Conservation (phyloP, 768 basidiomycete species). For the Candolleomyces aberdarensis region DNA sequence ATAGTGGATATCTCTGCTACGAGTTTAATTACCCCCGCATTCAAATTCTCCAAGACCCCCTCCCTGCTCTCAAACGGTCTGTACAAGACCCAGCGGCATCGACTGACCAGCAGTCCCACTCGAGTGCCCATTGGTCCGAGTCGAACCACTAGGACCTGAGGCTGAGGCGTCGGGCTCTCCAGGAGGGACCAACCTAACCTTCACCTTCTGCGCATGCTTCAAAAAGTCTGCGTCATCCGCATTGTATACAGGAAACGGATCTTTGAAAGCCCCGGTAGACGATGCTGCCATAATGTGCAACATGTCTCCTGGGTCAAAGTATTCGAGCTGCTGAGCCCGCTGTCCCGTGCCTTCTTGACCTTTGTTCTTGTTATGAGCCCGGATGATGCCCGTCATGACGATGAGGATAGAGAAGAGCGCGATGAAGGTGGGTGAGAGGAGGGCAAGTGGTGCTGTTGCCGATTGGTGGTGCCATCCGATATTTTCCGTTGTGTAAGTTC, state of each 20-base stretch:
- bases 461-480: neutral
- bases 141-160: too few relatives aligned
- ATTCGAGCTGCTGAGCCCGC: neutral
- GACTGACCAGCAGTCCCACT: too few relatives aligned
- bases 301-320: neutral
- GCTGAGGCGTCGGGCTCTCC: too few relatives aligned
- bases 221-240: neutral
- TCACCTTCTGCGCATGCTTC: neutral
- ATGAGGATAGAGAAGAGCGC: neutral
- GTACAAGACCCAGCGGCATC: too few relatives aligned
- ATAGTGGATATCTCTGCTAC: too few relatives aligned
- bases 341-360: neutral
- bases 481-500: neutral
- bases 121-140: too few relatives aligned
- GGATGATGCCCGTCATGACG: neutral
- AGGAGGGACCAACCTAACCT: neutral
- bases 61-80: too few relatives aligned
- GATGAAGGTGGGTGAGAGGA: neutral
- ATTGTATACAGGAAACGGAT: neutral
- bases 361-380: neutral
- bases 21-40: too few relatives aligned
- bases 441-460: neutral
- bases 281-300: neutral
- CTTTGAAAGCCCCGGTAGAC: neutral
- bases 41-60: too few relatives aligned